Percentiles rank a stretch among this genome's conserved stretches.
phyloP scores from a whole-genome alignment of 2,329 filamentous ascomycete species.

The Ustulina deusta region DNA sequence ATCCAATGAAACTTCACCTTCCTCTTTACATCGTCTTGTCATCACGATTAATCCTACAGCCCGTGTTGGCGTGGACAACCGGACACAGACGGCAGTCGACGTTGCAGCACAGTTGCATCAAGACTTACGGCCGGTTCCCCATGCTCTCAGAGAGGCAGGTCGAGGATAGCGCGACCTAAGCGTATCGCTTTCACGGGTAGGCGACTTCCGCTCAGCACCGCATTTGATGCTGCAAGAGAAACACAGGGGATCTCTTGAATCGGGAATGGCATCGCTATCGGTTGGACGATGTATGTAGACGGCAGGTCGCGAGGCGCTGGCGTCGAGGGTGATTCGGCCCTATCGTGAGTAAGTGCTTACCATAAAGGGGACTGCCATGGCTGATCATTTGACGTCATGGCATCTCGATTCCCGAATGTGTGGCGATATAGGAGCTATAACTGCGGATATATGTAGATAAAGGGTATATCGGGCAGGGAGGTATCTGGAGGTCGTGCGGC shows the following conservation, averaged over 20 bases:
- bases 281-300: constrained; percentile 22
- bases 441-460: neutral
- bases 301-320: constrained; percentile 31
- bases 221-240: constrained; percentile 8
- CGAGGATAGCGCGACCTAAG: constrained; percentile 12
- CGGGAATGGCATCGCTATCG: constrained; percentile 22
- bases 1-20: constrained; percentile 22
- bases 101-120: constrained; percentile 29
- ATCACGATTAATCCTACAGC: constrained; percentile 4
- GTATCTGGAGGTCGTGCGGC: neutral
- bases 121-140: constrained; percentile 13
- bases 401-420: constrained; percentile 1
- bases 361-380: constrained; percentile 14
- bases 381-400: constrained; percentile 21
- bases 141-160: constrained; percentile 29
- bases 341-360: constrained; percentile 22
- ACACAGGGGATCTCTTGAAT: constrained; percentile 5
- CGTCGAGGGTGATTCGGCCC: constrained; percentile 34
- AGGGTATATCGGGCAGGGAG: neutral
- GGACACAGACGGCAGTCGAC: constrained; percentile 13
- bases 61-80: constrained; percentile 12
- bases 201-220: neutral
- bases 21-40: constrained; percentile 8
- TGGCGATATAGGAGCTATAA: neutral
- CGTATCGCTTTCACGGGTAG: constrained; percentile 9